Conservation (phyloP, 2,329 filamentous ascomycete species). For the Scytalidium sp. region DNA sequence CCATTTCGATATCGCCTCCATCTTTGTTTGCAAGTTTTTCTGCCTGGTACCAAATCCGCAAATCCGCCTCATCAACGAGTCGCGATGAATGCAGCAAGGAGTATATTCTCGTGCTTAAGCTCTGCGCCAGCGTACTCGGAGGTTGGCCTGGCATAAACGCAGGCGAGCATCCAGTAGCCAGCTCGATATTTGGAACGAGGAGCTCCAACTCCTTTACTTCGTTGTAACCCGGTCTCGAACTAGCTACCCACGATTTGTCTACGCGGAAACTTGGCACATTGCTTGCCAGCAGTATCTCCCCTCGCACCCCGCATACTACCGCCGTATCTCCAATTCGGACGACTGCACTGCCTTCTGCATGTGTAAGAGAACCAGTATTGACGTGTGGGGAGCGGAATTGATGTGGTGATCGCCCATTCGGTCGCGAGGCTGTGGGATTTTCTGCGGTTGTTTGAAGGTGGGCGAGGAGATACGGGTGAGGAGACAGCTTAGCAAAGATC, state of each 20-base stretch:
- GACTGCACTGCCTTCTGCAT: conserved; percentile 86
- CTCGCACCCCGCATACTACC: conserved; percentile 90
- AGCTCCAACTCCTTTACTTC: conserved; percentile 63
- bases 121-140: conserved; percentile 77
- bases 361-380: conserved; percentile 80
- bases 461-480: conserved; percentile 83
- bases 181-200: conserved; percentile 88
- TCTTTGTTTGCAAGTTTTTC: conserved; percentile 46
- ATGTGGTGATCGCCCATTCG: conserved; percentile 73
- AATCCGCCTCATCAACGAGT: conserved; percentile 61
- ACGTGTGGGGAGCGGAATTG: conserved; percentile 71
- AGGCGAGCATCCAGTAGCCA: conserved; percentile 87
- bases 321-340: conserved; percentile 87
- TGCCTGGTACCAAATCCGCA: conserved; percentile 69
- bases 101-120: conserved; percentile 73
- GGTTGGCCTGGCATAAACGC: conserved; percentile 81
- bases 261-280: conserved; percentile 68
- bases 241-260: conserved; percentile 32
- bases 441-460: conserved; percentile 66
- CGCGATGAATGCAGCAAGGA: conserved; percentile 70
- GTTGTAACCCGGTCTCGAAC: conserved; percentile 28
- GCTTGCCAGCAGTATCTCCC: conserved; percentile 73
- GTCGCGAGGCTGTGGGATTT: conserved; percentile 60
- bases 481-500: conserved; percentile 86
- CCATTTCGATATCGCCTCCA: conserved; percentile 32